Conservation (phyloP, 208 protist species). For the Wallacemonas sp. region DNA sequence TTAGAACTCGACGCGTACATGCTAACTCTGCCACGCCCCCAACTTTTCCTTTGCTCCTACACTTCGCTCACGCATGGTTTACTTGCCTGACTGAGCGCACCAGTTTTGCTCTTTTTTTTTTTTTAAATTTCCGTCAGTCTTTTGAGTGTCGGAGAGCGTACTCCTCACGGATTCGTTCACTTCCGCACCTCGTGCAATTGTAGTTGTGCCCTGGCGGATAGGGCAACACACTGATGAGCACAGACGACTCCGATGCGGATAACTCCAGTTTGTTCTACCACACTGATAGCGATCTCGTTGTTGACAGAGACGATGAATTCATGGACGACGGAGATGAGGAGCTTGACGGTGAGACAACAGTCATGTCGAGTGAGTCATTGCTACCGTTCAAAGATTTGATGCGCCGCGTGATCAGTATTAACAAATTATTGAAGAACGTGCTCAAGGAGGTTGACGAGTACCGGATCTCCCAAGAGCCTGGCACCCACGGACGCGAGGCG, state of each 20-base stretch:
- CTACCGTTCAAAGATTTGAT: constrained; percentile 42
- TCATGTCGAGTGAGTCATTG: constrained; percentile 32
- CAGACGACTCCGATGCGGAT: background rate
- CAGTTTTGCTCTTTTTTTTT: too few relatives aligned
- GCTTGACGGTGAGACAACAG: constrained; percentile 29
- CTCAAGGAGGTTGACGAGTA: constrained; percentile 21
- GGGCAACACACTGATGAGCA: background rate
- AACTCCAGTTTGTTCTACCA: constrained; percentile 14
- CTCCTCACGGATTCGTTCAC: too few relatives aligned
- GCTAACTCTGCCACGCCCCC: too few relatives aligned
- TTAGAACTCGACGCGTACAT: too few relatives aligned
- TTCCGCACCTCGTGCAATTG: too few relatives aligned
- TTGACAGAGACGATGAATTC: constrained; percentile 19
- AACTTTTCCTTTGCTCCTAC: too few relatives aligned
- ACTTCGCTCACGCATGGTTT: too few relatives aligned
- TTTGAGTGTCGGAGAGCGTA: too few relatives aligned
- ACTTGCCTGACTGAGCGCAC: too few relatives aligned
- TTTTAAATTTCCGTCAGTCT: too few relatives aligned
- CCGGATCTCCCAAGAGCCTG: constrained; percentile 10
- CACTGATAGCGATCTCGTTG: constrained; percentile 25
- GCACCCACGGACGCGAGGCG: constrained; percentile 6
- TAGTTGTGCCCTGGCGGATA: too few relatives aligned
- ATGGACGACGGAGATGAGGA: constrained; percentile 31
- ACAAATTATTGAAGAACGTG: constrained; percentile 23
- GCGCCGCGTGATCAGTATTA: constrained; percentile 11